Conservation (phyloP, 2,329 filamentous ascomycete genomes). For the Ascochyta lentis region DNA sequence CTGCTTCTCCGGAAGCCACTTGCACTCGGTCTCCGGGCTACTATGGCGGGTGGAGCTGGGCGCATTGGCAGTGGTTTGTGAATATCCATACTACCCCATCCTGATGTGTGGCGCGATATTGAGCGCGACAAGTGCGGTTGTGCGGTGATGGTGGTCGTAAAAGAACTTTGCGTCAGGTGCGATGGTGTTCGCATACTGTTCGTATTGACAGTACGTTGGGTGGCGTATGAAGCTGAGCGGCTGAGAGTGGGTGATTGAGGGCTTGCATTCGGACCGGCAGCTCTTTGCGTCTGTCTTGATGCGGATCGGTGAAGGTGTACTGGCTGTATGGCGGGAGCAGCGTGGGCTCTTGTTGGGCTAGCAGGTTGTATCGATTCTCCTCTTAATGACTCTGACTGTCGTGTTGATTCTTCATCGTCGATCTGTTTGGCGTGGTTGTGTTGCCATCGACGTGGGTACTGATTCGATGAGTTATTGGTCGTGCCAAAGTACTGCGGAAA, state of each 20-base stretch:
- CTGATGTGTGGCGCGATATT: background rate
- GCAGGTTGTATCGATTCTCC: background rate
- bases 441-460: constrained; percentile 14
- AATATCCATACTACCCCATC: constrained; percentile 2
- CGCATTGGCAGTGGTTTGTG: constrained; percentile 14
- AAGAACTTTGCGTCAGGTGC: constrained; percentile 1
- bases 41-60: constrained; percentile 1
- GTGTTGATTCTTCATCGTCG: constrained; percentile 6
- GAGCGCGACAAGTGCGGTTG: constrained; percentile 8
- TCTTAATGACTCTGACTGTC: background rate
- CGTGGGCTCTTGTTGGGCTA: background rate
- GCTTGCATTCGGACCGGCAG: background rate
- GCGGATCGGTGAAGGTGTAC: background rate
- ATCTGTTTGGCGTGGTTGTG: constrained; percentile 8
- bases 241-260: background rate
- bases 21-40: background rate
- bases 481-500: constrained; percentile 36
- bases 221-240: constrained; percentile 3
- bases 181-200: constrained; percentile 6
- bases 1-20: constrained; percentile 2
- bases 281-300: background rate
- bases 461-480: constrained; percentile 7
- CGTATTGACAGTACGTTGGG: background rate
- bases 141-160: constrained; percentile 10
- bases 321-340: background rate